Base-by-base conservation (phyloP, 495 filamentous ascomycete genomes). In the Aspergillus panamensis region DNA sequence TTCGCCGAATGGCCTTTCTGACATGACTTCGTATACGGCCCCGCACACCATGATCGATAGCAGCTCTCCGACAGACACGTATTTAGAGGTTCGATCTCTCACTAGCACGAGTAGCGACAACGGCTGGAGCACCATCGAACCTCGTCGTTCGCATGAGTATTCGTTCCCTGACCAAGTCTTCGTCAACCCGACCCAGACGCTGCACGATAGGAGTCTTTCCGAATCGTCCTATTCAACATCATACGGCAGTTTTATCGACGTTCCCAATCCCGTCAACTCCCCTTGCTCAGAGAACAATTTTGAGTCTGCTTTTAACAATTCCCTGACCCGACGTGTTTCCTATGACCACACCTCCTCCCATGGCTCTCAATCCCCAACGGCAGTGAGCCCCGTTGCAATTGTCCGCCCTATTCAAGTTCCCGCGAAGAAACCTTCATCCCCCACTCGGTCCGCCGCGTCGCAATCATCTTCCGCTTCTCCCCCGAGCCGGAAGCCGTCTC, bases 191-290 rank as follows among this genome's bases (percentile, higher is more conserved):
- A 82, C 84, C 57, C 87, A 95, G 69, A 91, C 89, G 0, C 76
- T 96, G 47, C 92, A 96, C 70, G 75, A 91, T 62, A 84, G 92
- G 48, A 92, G 87, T 51, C 83, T 87, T 61, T 96, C 92, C 8
- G 89, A 92, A 56, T 91, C 90, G 3, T 93, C 92, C 0, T 84
- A 86, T 39, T 91, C 89, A 9, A 83, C 78, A 57, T 83, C 76
- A 57, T 85, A 89, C 67, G 84, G 88, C 62, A 93, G 90, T 74
- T 94, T 82, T 65, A 89, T 96, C 63, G 90, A 95, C 51, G 82
- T 94, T 35, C 73, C 81, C 7, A 82, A 87, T 57, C 86, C 89
- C 31, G 82, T 90, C 61, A 86, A 86, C 62, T 88, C 85, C 16
- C 85, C 85, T 20, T 67, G 70, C 39, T 91, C 85, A 1, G 87